Evolutionary conservation across 208 protist species (phyloP).

Genomic region (Tritrichomonas foetus): DNA sequence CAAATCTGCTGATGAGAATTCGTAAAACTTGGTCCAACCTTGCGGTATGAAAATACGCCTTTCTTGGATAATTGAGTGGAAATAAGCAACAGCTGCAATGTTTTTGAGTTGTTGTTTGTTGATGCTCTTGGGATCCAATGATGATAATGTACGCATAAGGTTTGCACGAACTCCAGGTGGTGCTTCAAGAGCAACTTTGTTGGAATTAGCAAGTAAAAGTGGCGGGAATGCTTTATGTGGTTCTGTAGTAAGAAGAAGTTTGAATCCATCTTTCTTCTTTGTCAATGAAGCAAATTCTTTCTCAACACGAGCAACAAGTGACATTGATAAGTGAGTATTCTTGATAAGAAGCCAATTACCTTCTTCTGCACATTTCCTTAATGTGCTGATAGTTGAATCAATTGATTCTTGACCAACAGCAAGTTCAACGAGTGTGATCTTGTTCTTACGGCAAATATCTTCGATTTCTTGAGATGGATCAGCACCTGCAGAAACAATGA

Average conservation of each 20-base stretch:
- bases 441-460: constrained; percentile 64
- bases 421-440: constrained; percentile 75
- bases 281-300: constrained; percentile 17
- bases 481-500: constrained; percentile 83
- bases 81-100: constrained; percentile 70
- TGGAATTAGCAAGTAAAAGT: constrained; percentile 77
- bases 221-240: constrained; percentile 79
- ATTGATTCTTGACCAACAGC: constrained; percentile 87
- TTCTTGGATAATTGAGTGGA: constrained; percentile 91
- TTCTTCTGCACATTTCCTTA: constrained; percentile 20
- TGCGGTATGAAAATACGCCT: constrained; percentile 88
- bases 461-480: constrained; percentile 86
- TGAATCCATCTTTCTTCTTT: constrained; percentile 65
- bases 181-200: constrained; percentile 89
- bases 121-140: background rate
- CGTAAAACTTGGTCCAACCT: constrained; percentile 91
- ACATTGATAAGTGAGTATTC: constrained; percentile 12
- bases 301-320: background rate
- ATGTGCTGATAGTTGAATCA: constrained; percentile 26
- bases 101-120: constrained; percentile 45
- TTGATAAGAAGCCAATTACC: constrained; percentile 37
- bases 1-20: constrained; percentile 83
- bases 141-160: constrained; percentile 77
- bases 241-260: constrained; percentile 87
- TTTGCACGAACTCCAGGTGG: constrained; percentile 87